Percentiles rank a stretch among this genome's conserved stretches.
These are phyloP conservation scores for Calonectria crousiana DNA, from an alignment of 2,329 filamentous ascomycete species.

Conservation along the genomic window DNA sequence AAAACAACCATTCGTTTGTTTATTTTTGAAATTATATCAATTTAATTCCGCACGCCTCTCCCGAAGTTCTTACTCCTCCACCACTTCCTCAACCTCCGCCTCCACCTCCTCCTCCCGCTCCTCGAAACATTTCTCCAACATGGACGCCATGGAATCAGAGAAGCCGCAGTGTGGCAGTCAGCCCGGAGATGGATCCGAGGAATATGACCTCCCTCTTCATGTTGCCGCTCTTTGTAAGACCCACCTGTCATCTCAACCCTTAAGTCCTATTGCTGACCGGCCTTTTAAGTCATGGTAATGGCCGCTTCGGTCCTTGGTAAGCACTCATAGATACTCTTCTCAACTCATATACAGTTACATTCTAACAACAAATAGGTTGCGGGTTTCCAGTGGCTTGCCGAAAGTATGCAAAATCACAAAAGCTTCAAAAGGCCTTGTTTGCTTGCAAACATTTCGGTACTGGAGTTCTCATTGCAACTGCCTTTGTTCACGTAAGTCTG, in stretches of 20 bases:
- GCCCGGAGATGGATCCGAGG: neutral
- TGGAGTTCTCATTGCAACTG: slow-evolving; percentile 78
- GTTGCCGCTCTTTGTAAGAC: slow-evolving; percentile 47
- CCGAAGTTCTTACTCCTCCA: neutral
- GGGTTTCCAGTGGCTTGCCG: slow-evolving; percentile 66
- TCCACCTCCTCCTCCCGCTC: too few species aligned
- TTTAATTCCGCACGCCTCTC: neutral
- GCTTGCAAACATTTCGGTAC: slow-evolving; percentile 77
- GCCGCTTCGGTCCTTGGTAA: slow-evolving; percentile 43
- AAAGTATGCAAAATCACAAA: slow-evolving; percentile 70
- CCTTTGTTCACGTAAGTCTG: slow-evolving; percentile 74
- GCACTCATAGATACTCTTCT: rapidly evolving
- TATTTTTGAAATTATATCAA: neutral
- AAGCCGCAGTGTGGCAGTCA: slow-evolving; percentile 47
- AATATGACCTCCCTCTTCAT: slow-evolving; percentile 46
- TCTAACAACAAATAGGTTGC: slow-evolving; percentile 50
- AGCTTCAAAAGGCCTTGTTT: slow-evolving; percentile 69
- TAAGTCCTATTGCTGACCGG: neutral
- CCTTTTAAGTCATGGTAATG: slow-evolving; percentile 43
- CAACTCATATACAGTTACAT: neutral
- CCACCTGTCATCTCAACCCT: neutral
- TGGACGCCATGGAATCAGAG: slow-evolving; percentile 5
- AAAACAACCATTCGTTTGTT: neutral
- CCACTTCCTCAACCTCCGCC: too few species aligned
- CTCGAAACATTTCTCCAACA: neutral